Percentiles rank a stretch among this genome's conserved stretches.
Conservation (phyloP, 306 rosid genomes). For the Medicago ruthenica region DNA sequence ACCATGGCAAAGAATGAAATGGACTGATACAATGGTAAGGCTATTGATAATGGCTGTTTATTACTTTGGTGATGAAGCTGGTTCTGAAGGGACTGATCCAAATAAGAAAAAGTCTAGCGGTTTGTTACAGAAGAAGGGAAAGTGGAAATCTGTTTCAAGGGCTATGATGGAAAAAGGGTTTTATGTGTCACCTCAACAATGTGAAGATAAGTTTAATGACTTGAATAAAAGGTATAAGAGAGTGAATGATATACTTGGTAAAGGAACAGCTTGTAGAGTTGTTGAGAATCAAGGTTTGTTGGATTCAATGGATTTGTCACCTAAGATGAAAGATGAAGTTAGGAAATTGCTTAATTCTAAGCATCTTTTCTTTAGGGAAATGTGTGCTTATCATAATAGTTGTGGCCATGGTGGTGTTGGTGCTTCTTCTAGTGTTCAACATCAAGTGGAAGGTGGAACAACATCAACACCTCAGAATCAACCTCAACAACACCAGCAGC, state of each 20-base stretch:
- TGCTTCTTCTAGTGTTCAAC: slow-evolving; percentile 35
- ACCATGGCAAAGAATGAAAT: slow-evolving; percentile 98
- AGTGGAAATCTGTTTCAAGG: slow-evolving; percentile 92
- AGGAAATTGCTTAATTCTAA: slow-evolving; percentile 81
- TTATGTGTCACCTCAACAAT: slow-evolving; percentile 94
- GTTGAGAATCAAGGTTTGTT: slow-evolving; percentile 83
- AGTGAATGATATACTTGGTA: slow-evolving; percentile 94
- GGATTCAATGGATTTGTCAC: slow-evolving; percentile 81
- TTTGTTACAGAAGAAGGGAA: slow-evolving; percentile 90
- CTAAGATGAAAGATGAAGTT: slow-evolving; percentile 80
- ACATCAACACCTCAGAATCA: slow-evolving; percentile 48
- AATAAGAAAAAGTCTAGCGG: slow-evolving; percentile 72
- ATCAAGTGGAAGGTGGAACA: slow-evolving; percentile 51
- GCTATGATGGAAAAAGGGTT: slow-evolving; percentile 96
- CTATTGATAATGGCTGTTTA: slow-evolving; percentile 86
- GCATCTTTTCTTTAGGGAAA: slow-evolving; percentile 92
- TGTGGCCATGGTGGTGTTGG: slow-evolving; percentile 57
- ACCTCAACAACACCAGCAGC: slow-evolving; percentile 33
- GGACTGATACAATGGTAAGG: slow-evolving; percentile 92
- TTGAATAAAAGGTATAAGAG: slow-evolving; percentile 93
- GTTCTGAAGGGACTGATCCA: slow-evolving; percentile 60
- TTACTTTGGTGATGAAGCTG: slow-evolving; percentile 87
- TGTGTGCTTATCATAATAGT: slow-evolving; percentile 96
- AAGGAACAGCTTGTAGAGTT: slow-evolving; percentile 84
- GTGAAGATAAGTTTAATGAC: slow-evolving; percentile 94